These are phyloP conservation scores for Cytospora leucostoma DNA, from an alignment of 2,329 filamentous ascomycete species.

Conservation along the genomic window DNA sequence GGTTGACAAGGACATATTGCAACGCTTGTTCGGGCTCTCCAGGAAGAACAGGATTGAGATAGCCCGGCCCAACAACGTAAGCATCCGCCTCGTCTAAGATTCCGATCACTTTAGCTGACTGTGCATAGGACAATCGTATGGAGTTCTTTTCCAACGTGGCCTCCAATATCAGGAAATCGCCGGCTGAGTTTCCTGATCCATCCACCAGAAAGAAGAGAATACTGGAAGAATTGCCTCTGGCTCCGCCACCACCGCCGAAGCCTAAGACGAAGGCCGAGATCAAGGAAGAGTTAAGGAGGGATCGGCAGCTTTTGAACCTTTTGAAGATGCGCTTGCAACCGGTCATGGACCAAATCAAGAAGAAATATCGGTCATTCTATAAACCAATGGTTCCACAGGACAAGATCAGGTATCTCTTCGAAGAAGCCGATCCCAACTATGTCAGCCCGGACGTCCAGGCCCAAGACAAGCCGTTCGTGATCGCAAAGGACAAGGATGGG, in stretches of 20 bases:
- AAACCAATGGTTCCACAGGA: constrained; percentile 73
- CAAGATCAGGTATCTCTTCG: constrained; percentile 78
- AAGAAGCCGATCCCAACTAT: constrained; percentile 75
- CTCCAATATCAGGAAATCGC: constrained; percentile 75
- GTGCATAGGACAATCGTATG: constrained; percentile 58
- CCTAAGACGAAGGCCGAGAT: constrained; percentile 75
- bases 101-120: constrained; percentile 13
- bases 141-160: constrained; percentile 80
- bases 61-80: constrained; percentile 63
- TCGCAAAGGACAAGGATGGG: constrained; percentile 77
- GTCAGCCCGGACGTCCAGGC: constrained; percentile 58
- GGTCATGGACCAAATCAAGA: constrained; percentile 96
- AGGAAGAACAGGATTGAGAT: constrained; percentile 75
- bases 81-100: constrained; percentile 31
- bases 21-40: constrained; percentile 84
- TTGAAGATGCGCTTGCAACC: constrained; percentile 89
- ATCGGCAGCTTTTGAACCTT: constrained; percentile 80
- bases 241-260: constrained; percentile 69
- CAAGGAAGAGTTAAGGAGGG: constrained; percentile 76
- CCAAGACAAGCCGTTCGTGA: constrained; percentile 72
- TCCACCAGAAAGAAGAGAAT: constrained; percentile 83
- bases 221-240: constrained; percentile 74
- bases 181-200: constrained; percentile 84
- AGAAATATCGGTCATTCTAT: constrained; percentile 85
- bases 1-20: constrained; percentile 64